Percentiles rank a stretch among this genome's conserved stretches.
These are phyloP conservation scores for Mallotus nudiflorus DNA, from an alignment of 345 rosid genomes.

Conservation along the genomic window DNA sequence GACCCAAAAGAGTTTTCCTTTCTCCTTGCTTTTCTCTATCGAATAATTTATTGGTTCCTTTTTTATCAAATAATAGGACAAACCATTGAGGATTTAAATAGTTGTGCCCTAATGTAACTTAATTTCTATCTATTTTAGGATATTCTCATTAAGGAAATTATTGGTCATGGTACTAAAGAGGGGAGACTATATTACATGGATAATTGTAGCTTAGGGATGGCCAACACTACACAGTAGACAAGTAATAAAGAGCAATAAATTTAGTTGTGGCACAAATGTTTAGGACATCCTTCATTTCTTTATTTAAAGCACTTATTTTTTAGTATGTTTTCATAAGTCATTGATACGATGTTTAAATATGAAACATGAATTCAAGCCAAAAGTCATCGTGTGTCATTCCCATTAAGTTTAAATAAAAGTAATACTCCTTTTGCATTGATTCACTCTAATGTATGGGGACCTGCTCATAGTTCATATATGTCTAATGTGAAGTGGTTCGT, in stretches of 20 bases:
- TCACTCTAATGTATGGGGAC: neutral
- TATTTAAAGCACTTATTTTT: neutral
- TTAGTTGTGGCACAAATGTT: neutral
- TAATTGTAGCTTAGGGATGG: neutral
- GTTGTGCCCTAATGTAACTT: constrained; percentile 1
- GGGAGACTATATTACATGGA: neutral
- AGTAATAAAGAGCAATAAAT: neutral
- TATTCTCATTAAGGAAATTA: too few species aligned
- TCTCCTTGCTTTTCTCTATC: neutral
- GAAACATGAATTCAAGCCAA: constrained; percentile 5
- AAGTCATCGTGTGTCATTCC: neutral
- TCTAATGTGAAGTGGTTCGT: neutral
- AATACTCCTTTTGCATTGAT: neutral
- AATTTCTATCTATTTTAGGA: neutral
- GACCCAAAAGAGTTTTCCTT: neutral
- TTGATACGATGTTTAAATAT: neutral
- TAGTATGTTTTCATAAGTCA: neutral
- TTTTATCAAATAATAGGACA: neutral
- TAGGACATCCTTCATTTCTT: neutral
- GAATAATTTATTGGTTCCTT: constrained; percentile 2
- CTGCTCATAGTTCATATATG: neutral
- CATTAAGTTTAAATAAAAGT: neutral
- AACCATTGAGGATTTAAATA: neutral
- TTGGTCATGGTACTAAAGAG: constrained; percentile 1
- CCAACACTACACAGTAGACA: neutral